A percentile compares a stretch with the other conserved stretches of the same genome.
These are phyloP conservation scores for Agaricus sinodeliciosus DNA, from an alignment of 768 basidiomycete genomes.

Conservation along the genomic window DNA sequence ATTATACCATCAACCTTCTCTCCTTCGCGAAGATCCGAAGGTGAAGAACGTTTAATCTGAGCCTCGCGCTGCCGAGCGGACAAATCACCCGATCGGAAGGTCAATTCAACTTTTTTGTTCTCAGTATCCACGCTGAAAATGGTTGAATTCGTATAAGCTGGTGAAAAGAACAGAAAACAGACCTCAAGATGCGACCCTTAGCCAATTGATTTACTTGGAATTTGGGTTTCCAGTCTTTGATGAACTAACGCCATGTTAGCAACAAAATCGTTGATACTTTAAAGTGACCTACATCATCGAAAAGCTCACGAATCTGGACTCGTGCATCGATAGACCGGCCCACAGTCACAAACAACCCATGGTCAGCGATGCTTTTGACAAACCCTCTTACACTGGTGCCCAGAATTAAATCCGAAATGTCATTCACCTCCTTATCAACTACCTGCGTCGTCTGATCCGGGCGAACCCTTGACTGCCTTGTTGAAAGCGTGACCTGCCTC, in stretches of 20 bases:
- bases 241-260: constrained; percentile 47
- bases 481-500: constrained; percentile 74
- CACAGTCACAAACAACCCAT: constrained; percentile 85
- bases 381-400: constrained; percentile 83
- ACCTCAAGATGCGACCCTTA: constrained; percentile 80
- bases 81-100: constrained; percentile 66
- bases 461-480: constrained; percentile 63
- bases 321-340: constrained; percentile 83
- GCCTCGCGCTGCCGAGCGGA: constrained; percentile 28
- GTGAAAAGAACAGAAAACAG: constrained; percentile 12
- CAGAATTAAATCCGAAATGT: constrained; percentile 53
- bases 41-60: constrained; percentile 16
- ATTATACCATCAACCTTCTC: constrained; percentile 77
- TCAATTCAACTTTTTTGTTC: constrained; percentile 83
- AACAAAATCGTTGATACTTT: neutral
- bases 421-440: constrained; percentile 63
- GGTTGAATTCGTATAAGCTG: neutral
- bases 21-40: constrained; percentile 63
- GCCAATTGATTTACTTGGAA: constrained; percentile 82
- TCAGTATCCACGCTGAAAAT: constrained; percentile 57
- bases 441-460: constrained; percentile 43
- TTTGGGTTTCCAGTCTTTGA: constrained; percentile 90
- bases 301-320: constrained; percentile 89
- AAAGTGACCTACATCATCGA: constrained; percentile 60
- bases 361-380: constrained; percentile 79